Conservation (phyloP, 768 basidiomycete genomes). For the Tricholoma matsutake region DNA sequence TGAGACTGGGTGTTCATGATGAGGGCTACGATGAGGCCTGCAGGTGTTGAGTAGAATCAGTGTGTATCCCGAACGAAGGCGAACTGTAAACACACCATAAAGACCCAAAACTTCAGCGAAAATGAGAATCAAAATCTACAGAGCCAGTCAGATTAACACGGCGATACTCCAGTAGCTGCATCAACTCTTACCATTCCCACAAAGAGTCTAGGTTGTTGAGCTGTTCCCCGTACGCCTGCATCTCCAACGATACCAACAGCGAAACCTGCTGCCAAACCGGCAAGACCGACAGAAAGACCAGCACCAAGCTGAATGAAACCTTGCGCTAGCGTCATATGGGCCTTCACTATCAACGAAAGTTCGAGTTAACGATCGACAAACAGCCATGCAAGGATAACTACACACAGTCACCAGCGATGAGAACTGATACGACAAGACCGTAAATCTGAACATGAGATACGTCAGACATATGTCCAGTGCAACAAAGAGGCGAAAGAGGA, state of each 20-base stretch:
- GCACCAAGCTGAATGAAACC: conserved; percentile 95
- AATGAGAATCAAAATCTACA: conserved; percentile 91
- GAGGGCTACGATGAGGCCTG: conserved; percentile 82
- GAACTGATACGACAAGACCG: conserved; percentile 97
- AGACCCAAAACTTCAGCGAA: conserved; percentile 71
- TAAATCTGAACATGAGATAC: conserved; percentile 62
- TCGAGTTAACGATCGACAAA: not conserved
- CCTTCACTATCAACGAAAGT: conserved; percentile 45
- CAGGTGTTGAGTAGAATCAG: not conserved
- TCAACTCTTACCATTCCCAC: conserved; percentile 77
- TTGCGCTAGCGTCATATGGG: conserved; percentile 85
- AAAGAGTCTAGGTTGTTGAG: conserved; percentile 91
- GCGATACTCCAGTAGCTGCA: not conserved
- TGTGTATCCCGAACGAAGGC: not conserved
- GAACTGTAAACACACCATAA: conserved; percentile 25
- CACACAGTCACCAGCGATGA: conserved; percentile 86
- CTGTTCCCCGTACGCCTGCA: conserved; percentile 96
- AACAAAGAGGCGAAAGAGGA: not conserved
- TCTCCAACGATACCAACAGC: conserved; percentile 99
- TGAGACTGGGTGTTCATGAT: conserved; percentile 85
- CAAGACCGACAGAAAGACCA: conserved; percentile 87
- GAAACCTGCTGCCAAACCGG: conserved; percentile 95
- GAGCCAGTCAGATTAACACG: not conserved
- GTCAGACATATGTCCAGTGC: not conserved
- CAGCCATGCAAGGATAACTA: conserved; percentile 18